A percentile compares a stretch with the other conserved stretches of the same genome.
Evolutionary conservation across 768 basidiomycete genomes (phyloP).

Genomic region (Macrolepiota dolichaula): DNA sequence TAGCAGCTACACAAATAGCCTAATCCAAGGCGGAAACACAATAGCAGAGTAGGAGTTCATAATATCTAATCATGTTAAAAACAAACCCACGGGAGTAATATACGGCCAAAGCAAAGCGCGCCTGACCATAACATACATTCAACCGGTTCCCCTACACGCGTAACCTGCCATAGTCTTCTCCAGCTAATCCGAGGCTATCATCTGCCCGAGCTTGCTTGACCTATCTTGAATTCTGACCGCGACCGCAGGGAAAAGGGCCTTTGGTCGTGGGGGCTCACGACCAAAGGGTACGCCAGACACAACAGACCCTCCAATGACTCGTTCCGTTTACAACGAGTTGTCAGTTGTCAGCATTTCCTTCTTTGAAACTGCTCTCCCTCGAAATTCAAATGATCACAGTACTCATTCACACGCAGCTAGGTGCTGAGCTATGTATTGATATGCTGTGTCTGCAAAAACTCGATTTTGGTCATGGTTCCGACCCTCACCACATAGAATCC

Average conservation of each 20-base stretch:
- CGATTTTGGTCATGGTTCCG: not conserved
- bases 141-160: not conserved
- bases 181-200: not conserved
- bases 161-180: not conserved
- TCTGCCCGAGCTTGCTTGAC: not conserved
- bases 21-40: not conserved
- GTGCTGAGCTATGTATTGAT: not conserved
- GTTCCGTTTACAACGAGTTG: not conserved
- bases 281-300: not conserved
- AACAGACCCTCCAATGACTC: not conserved
- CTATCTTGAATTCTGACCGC: not conserved
- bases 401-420: not conserved
- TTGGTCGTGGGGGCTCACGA: not conserved
- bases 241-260: not conserved
- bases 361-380: not conserved
- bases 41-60: not conserved
- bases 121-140: not conserved
- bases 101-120: not conserved
- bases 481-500: not conserved
- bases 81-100: not conserved
- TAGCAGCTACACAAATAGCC: not conserved
- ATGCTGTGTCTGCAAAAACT: not conserved
- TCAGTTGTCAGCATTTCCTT: not conserved
- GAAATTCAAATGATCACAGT: not conserved
- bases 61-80: not conserved